A percentile compares a stretch with the other conserved stretches of the same genome.
Evolutionary conservation across 2,329 filamentous ascomycete species (phyloP).

Genomic region (Alternaria sp.): DNA sequence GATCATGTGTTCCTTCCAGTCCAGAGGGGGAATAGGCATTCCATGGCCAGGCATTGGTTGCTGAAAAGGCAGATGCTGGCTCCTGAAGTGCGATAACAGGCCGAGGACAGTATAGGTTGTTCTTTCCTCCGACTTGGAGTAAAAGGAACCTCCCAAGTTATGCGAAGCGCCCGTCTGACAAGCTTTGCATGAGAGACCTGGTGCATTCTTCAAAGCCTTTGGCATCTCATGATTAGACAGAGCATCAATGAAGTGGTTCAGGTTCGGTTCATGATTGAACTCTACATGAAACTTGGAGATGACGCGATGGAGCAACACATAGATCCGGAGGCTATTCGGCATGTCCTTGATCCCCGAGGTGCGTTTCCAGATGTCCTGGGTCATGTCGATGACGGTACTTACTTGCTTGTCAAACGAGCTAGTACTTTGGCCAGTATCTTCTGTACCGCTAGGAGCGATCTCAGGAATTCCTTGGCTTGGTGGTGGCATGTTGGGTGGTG

Average conservation of each 20-base stretch:
- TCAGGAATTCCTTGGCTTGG: conserved; percentile 26
- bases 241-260: conserved; percentile 62
- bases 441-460: conserved; percentile 17
- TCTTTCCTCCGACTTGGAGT: conserved; percentile 47
- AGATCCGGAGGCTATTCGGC: conserved; percentile 66
- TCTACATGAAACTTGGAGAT: conserved; percentile 62
- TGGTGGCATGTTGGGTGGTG: conserved; percentile 29
- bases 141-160: conserved; percentile 36
- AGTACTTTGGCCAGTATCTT: conserved; percentile 39
- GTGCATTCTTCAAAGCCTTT: conserved; percentile 52
- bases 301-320: conserved; percentile 68
- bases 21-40: conserved; percentile 37
- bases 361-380: conserved; percentile 68
- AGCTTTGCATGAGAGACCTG: conserved; percentile 53
- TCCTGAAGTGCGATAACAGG: conserved; percentile 65
- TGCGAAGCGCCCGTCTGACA: conserved; percentile 42
- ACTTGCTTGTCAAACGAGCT: conserved; percentile 49
- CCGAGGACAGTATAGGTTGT: conserved; percentile 57
- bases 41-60: conserved; percentile 30
- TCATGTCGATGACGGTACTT: conserved; percentile 54
- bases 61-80: conserved; percentile 57
- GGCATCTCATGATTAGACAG: conserved; percentile 51
- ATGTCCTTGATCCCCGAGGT: conserved; percentile 66
- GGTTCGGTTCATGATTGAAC: conserved; percentile 63
- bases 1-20: conserved; percentile 69